Evolutionary conservation across 1,139 yeast species (phyloP).

Genomic region (Arxiozyma heterogenica): DNA sequence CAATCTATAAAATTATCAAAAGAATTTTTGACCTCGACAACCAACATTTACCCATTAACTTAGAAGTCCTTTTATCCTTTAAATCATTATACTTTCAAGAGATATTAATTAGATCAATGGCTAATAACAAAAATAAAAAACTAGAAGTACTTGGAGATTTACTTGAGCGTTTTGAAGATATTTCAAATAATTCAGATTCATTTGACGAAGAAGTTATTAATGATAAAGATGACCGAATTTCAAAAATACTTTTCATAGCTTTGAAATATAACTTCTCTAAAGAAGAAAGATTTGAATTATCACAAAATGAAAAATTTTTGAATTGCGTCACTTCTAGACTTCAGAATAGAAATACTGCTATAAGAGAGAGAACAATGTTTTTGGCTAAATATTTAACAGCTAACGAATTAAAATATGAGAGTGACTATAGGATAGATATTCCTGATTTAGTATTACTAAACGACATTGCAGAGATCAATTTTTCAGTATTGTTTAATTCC

Average conservation of each 20-base stretch:
- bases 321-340: conserved; percentile 31
- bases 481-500: conserved; percentile 12
- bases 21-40: background rate
- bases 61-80: conserved; percentile 12
- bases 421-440: conserved; percentile 22
- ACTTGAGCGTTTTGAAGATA: background rate
- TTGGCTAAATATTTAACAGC: conserved; percentile 32
- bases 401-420: conserved; percentile 28
- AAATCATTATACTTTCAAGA: conserved; percentile 19
- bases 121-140: background rate
- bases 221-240: conserved; percentile 13
- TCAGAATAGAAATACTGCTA: conserved; percentile 17
- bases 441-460: conserved; percentile 12
- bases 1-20: conserved; percentile 13
- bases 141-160: background rate
- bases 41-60: conserved; percentile 9
- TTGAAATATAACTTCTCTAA: conserved; percentile 11
- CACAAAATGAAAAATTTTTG: conserved; percentile 24
- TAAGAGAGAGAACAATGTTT: conserved; percentile 33
- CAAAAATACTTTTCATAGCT: conserved; percentile 21
- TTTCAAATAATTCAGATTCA: background rate
- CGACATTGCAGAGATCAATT: conserved; percentile 15
- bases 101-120: conserved; percentile 15
- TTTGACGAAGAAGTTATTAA: conserved; percentile 9
- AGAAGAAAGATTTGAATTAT: conserved; percentile 12